Percentiles rank a stretch among this genome's conserved stretches.
These are phyloP conservation scores for Neospora caninum DNA, from an alignment of 169 alveolate genomes.

Conservation along the genomic window DNA sequence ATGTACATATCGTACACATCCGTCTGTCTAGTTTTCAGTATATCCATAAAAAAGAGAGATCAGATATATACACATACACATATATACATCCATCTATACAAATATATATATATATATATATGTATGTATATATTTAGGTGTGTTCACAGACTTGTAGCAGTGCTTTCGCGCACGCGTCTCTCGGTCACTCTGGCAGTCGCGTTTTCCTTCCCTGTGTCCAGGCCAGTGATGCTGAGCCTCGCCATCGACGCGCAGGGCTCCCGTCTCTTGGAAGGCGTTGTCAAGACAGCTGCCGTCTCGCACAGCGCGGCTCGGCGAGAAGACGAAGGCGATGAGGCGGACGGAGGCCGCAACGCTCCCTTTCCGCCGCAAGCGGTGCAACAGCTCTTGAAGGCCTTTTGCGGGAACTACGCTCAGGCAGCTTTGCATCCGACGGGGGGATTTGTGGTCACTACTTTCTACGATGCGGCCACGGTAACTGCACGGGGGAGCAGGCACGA, in stretches of 20 bases:
- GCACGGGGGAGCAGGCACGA: too few species aligned
- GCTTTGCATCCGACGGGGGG: constrained; percentile 51
- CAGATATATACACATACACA: background rate
- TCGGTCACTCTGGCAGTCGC: background rate
- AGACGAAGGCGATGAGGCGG: background rate
- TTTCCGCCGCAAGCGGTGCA: constrained; percentile 1
- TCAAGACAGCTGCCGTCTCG: background rate
- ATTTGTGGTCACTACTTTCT: constrained; percentile 35
- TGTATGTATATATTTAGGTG: background rate
- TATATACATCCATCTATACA: background rate
- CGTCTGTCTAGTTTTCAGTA: too few species aligned
- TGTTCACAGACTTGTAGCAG: too few species aligned
- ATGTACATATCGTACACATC: too few species aligned
- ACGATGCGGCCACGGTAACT: constrained; percentile 31
- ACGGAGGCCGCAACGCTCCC: background rate
- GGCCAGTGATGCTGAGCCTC: constrained; percentile 37
- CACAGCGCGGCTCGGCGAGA: background rate
- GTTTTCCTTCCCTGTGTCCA: constrained; percentile 3
- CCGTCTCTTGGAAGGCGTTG: constrained; percentile 20
- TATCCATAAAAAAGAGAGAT: background rate
- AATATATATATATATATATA: background rate
- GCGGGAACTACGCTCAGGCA: background rate
- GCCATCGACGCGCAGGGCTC: constrained; percentile 45
- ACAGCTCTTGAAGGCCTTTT: background rate
- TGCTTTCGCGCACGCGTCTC: too few species aligned